Evolutionary conservation across 2,329 filamentous ascomycete genomes (phyloP).

Genomic region (Aphanoascus verrucosus): DNA sequence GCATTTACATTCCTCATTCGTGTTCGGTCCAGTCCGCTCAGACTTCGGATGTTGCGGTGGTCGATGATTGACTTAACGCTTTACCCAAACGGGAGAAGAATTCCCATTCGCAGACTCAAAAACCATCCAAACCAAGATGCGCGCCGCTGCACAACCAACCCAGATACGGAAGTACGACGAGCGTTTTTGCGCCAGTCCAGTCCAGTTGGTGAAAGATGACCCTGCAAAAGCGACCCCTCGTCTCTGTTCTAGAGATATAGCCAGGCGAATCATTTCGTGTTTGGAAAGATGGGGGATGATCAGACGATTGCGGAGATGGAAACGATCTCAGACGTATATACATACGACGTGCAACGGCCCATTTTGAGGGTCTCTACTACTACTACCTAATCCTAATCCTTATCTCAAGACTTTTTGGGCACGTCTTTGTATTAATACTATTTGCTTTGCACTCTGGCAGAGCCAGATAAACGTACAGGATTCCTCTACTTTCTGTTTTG

Average conservation of each 20-base stretch:
- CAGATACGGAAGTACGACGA: not conserved
- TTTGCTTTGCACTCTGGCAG: not conserved
- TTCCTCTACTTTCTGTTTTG: too few species aligned
- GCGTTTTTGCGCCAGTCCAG: conserved; percentile 3
- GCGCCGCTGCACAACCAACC: conserved; percentile 6
- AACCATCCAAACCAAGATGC: not conserved
- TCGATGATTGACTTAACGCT: not conserved
- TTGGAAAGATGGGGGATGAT: not conserved
- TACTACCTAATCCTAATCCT: not conserved
- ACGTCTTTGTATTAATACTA: conserved; percentile 4
- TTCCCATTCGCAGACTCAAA: not conserved
- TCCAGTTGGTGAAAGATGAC: conserved; percentile 1
- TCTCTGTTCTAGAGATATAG: not conserved
- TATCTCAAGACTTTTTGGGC: not conserved
- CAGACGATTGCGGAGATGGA: not conserved
- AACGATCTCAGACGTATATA: not conserved
- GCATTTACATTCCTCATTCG: conserved; percentile 14
- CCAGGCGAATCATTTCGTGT: not conserved
- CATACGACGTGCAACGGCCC: not conserved
- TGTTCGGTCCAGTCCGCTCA: not conserved
- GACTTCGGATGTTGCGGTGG: not conserved
- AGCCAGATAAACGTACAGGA: not conserved
- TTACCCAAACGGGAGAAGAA: conserved; percentile 13
- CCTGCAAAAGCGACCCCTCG: not conserved
- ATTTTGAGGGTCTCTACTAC: too few species aligned